A percentile compares a stretch with the other conserved stretches of the same genome.
Conservation (phyloP, 306 rosid genomes). For the Datisca glomerata region DNA sequence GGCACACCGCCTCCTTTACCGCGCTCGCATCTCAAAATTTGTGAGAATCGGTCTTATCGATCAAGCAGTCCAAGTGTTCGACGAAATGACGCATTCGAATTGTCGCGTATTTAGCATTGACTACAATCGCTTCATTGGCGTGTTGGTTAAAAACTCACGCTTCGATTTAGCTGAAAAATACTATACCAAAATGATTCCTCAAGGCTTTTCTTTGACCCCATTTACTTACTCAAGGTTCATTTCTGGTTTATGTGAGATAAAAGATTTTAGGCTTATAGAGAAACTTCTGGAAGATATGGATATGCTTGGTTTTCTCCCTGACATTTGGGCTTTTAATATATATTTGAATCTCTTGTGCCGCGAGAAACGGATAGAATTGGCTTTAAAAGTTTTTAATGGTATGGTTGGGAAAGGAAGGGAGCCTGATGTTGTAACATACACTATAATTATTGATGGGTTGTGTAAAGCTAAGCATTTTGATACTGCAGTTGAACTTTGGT, state of each 20-base stretch:
- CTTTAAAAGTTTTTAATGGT: constrained; percentile 28
- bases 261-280: constrained; percentile 39
- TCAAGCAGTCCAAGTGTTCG: constrained; percentile 65
- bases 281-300: constrained; percentile 55
- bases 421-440: constrained; percentile 63
- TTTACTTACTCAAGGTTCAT: constrained; percentile 93
- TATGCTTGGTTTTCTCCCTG: constrained; percentile 46
- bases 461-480: constrained; percentile 48
- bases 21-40: constrained; percentile 42
- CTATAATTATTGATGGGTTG: constrained; percentile 42
- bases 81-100: constrained; percentile 68
- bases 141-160: constrained; percentile 52
- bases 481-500: constrained; percentile 47
- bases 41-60: constrained; percentile 68
- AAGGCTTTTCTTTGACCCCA: constrained; percentile 65
- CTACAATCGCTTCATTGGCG: constrained; percentile 87
- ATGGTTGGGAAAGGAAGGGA: constrained; percentile 52
- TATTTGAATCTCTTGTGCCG: constrained; percentile 51
- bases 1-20: constrained; percentile 65
- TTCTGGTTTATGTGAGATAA: constrained; percentile 48
- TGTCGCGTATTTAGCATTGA: constrained; percentile 67
- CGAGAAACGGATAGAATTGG: constrained; percentile 33
- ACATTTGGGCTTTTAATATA: constrained; percentile 83
- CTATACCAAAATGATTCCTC: constrained; percentile 53
- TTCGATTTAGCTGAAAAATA: constrained; percentile 65